Base-by-base conservation (phyloP, 768 basidiomycete genomes). In the Suillus weaverae region DNA sequence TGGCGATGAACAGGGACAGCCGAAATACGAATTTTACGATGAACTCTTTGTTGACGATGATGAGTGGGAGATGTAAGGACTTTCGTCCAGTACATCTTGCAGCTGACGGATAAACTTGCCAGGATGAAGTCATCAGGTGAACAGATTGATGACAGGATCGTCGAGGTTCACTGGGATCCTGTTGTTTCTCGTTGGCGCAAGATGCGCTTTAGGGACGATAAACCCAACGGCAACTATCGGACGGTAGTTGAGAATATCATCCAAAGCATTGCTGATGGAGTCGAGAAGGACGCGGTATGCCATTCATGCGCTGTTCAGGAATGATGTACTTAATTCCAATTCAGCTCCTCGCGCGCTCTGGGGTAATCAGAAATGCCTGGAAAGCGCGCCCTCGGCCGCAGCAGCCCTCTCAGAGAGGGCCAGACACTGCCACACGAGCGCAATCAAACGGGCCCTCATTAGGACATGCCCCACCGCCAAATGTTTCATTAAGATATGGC, bases 171-270 rank as follows among this genome's bases (percentile, higher is more conserved):
- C 68, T 99, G 97, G 97, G 91, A 97, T 69, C 64, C 83, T 8
- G 73, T 68, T n/a, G 70, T 79, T 32, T 83, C 83, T 36, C 80
- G 82, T 54, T 99, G 96, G 95, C 87, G 87, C 64, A 88, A 95
- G 85, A 89, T 99, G 87, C 87, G 97, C 54, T 96, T 97, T 74
- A 79, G 97, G 70, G 89, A 97, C 70, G 97, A 99, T 77, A 99
- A 99, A 76, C 90, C 87, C 4, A 79, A 96, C 67, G 97, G 95
- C 18, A 99, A 99, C 76, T 94, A 93, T 75, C 85, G 83, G 65
- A 84, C 79, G 36, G 87, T 95, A 62, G 94, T 98, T 55, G 87
- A 92, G 63, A 92, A 90, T 68, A 94, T 99, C 70, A 86, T 99
- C 61, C 83, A 89, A 69, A 96, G 90, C 69, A 99, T 99, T 67